Evolutionary conservation across 2,329 filamentous ascomycete species (phyloP).

Genomic region (Alternaria dauci): DNA sequence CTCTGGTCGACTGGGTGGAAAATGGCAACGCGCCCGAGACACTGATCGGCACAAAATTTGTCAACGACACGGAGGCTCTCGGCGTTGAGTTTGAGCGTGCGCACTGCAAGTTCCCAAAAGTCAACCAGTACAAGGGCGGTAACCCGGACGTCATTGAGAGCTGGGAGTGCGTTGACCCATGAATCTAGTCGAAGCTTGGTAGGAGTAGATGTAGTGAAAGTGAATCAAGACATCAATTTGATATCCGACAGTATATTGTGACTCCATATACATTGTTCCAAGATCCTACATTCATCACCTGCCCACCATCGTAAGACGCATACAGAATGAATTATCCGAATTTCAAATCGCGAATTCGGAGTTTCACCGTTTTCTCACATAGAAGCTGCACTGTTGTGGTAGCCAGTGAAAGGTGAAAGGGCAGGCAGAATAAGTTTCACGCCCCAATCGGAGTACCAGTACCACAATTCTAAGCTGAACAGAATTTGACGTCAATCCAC

Average conservation of each 20-base stretch:
- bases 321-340: background rate
- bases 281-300: background rate
- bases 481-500: no score
- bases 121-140: constrained; percentile 48
- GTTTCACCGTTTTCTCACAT: background rate
- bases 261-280: background rate
- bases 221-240: background rate
- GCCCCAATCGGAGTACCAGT: background rate
- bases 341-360: background rate
- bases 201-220: background rate
- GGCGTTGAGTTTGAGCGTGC: constrained; percentile 46
- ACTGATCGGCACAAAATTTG: constrained; percentile 42
- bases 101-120: constrained; percentile 50
- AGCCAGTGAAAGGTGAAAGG: background rate
- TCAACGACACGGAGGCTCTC: constrained; percentile 38
- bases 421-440: background rate
- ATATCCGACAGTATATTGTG: background rate
- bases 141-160: constrained; percentile 39
- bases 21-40: constrained; percentile 54
- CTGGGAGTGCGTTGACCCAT: constrained; percentile 44
- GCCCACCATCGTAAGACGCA: background rate
- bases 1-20: constrained; percentile 60
- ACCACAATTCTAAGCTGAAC: background rate
- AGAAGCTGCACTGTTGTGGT: background rate
- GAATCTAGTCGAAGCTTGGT: background rate